Conservation (phyloP, 106 monocot species). For the Apostasia shenzhenica region DNA sequence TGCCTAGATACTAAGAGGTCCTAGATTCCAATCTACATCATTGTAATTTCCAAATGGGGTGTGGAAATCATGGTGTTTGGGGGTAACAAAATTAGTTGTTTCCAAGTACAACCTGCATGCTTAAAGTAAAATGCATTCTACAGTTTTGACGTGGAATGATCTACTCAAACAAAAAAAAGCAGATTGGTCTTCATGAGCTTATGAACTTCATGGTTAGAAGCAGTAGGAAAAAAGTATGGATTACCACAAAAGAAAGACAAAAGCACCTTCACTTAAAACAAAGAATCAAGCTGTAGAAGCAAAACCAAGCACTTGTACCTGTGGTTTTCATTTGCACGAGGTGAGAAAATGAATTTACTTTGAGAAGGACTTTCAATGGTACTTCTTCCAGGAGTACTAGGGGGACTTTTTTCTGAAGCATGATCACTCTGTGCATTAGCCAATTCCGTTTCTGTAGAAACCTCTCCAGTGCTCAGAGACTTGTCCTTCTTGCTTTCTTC, state of each 20-base stretch:
- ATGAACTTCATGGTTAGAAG: no score
- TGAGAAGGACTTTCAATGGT: slow-evolving; percentile 59
- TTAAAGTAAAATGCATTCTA: no score
- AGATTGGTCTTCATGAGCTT: no score
- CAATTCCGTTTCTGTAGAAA: slow-evolving; percentile 25
- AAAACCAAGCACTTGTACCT: slow-evolving; percentile 35
- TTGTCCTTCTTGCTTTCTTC: slow-evolving; percentile 24
- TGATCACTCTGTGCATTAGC: slow-evolving; percentile 48
- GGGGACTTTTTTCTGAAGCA: slow-evolving; percentile 47
- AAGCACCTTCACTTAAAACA: no score
- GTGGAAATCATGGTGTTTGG: no score
- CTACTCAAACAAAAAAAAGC: no score
- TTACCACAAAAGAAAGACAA: neutral
- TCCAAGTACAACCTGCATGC: no score
- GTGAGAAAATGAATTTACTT: slow-evolving; percentile 40
- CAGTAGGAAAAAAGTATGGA: neutral
- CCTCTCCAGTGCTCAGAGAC: slow-evolving; percentile 12
- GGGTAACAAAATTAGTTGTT: no score
- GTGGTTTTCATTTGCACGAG: slow-evolving; percentile 44
- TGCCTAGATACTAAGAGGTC: no score
- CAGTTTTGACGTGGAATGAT: no score
- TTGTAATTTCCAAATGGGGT: no score
- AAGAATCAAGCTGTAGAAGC: neutral
- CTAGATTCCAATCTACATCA: no score
- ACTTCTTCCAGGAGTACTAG: slow-evolving; percentile 49